These are phyloP conservation scores for Tricholoma hemisulphureum DNA, from an alignment of 768 basidiomycete species.

Conservation along the genomic window DNA sequence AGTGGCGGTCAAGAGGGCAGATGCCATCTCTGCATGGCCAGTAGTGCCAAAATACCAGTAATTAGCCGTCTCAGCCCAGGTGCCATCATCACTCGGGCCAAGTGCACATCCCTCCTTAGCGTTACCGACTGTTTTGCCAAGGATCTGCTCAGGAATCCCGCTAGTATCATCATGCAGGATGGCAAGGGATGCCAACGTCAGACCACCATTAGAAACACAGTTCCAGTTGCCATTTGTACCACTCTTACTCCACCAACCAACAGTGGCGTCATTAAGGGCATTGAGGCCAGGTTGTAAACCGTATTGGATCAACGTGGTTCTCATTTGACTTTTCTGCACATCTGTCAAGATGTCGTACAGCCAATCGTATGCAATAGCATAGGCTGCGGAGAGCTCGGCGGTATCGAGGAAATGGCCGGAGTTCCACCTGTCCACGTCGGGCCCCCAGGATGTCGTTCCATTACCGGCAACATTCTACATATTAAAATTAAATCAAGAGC, in stretches of 20 bases:
- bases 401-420: slow-evolving; percentile 86
- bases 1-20: slow-evolving; percentile 80
- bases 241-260: slow-evolving; percentile 78
- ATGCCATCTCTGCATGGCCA: slow-evolving; percentile 84
- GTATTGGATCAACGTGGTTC: slow-evolving; percentile 68
- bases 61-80: slow-evolving; percentile 92
- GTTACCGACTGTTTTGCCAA: slow-evolving; percentile 68
- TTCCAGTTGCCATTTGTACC: slow-evolving; percentile 91
- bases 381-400: slow-evolving; percentile 88
- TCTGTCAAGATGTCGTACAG: slow-evolving; percentile 79
- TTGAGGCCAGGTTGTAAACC: slow-evolving; percentile 69
- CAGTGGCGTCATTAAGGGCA: slow-evolving; percentile 45
- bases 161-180: slow-evolving; percentile 83
- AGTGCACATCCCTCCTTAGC: slow-evolving; percentile 75
- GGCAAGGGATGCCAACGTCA: slow-evolving; percentile 87
- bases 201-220: slow-evolving; percentile 90
- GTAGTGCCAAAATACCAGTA: slow-evolving; percentile 97
- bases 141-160: slow-evolving; percentile 63
- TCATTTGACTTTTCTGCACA: slow-evolving; percentile 32
- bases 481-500: neutral
- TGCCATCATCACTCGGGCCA: slow-evolving; percentile 68
- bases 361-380: slow-evolving; percentile 96
- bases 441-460: slow-evolving; percentile 63
- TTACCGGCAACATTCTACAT: slow-evolving; percentile 74
- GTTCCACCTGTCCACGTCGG: slow-evolving; percentile 76